Evolutionary conservation across 2,329 filamentous ascomycete species (phyloP), one percentile per base, ranked within the genome.

Genomic region (Fusarium sp.): DNA sequence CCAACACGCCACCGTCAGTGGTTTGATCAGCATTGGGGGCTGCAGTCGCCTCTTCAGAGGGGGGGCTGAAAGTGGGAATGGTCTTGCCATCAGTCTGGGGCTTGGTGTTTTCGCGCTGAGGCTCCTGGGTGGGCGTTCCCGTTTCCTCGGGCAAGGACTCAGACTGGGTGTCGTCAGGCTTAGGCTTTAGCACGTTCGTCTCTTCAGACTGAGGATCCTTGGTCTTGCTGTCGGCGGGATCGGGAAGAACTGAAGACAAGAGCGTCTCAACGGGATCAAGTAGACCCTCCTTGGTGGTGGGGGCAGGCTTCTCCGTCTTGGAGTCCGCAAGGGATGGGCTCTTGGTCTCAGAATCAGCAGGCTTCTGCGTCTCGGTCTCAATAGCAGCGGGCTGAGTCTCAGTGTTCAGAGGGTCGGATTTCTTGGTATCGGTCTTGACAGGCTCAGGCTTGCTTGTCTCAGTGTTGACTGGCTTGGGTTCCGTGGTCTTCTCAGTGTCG

Each of bases 241-340:
- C 60, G 10, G 71, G 61, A 7, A 69, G 50, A 20, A 67, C 20
- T 4, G 67, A 66, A 20, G 49, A 66, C 14, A 75, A 11, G 15
- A 72, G 39, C n/a, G 63, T 73, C 52, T 70, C 51, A 6, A 73
- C 48, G 2, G 74, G 70, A 18, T 73, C 69, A n/a, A 72, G 45
- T 4, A 74, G 34, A 18, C 62, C 68, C 20, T 51, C 55, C 13
- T 64, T 62, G 8, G 61, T 63, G 3, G 70, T 60, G 15, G 61
- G 39, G 4, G 56, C 57, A 36, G 71, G 65, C 42, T 67, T 66
- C 43, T 52, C 31, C n/a, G 40, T 49, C 28, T 39, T 10, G 7
- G 58, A 45, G 14, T 48, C 53, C 17, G 11, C 53, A 10, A 40
- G 39, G 6, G 40, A 36, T 4, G 61, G 61, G 18, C 43, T 63